Evolutionary conservation across 2,329 filamentous ascomycete genomes (phyloP), one percentile per base, ranked within the genome.

Genomic region (Metarhizium anisopliae): DNA sequence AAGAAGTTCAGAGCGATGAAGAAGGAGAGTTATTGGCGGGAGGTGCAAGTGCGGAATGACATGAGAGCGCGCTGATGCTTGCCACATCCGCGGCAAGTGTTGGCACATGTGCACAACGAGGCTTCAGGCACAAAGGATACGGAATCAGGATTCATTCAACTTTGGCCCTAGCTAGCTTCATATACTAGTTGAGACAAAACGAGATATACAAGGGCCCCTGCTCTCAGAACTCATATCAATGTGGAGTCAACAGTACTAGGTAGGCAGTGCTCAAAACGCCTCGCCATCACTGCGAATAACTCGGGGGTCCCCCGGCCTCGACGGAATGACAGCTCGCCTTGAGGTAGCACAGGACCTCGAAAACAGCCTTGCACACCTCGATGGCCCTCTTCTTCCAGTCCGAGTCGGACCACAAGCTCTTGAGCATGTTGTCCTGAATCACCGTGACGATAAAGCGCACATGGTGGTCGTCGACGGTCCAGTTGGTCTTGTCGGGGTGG

Each of bases 361-460:
- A 73, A 5, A 69, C 65, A 10, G 69, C 66, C 61, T 65, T 68
- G 16, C 65, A 57, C 32, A 73, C 67, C 2, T 69, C 66, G 13
- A 66, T n/a, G 6, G 59, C 59, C 25, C 55, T 62, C 57, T 67
- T 68, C 55, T 64, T 66, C 67, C 65, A 70, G 5, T 55, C 56
- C 54, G 47, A 36, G 18, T 55, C 54, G 20, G 60, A 60, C 70
- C 70, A 73, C 57, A 69, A 38, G 35, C 60, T 59, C 53, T 62
- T 64, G 50, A 73, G 60, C 59, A 68, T 60, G 54, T 69, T 72
- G 59, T 73, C 70, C 30, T 56, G 54, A n/a, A 71, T 58, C 40
- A 72, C 63, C 30, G 66, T 67, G 47, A 64, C 64, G 43, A 74
- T 67, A 64, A 74, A 74, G 40, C 71, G 69, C 45, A 72, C 63